Evolutionary conservation across 2,329 filamentous ascomycete genomes (phyloP).

Genomic region (Stagonosporopsis tanaceti): DNA sequence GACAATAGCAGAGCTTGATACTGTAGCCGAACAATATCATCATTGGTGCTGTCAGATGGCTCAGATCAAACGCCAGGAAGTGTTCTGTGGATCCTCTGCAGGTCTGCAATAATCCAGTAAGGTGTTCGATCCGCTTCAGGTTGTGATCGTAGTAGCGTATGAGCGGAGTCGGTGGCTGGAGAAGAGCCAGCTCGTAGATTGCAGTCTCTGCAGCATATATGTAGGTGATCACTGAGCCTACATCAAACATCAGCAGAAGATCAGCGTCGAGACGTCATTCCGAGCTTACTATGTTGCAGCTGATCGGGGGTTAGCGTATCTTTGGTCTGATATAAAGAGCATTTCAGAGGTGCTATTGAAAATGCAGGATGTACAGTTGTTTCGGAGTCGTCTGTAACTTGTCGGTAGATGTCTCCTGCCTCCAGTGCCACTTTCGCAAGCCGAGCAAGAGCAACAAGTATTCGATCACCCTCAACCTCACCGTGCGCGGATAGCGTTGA

Average conservation of each 20-base stretch:
- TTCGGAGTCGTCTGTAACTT: slow-evolving; percentile 27
- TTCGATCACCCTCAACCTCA: slow-evolving; percentile 59
- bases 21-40: slow-evolving; percentile 27
- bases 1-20: slow-evolving; percentile 22
- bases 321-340: slow-evolving; percentile 21
- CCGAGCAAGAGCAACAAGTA: slow-evolving; percentile 56
- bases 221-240: slow-evolving; percentile 24
- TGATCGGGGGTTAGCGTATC: slow-evolving; percentile 14
- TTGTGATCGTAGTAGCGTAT: slow-evolving; percentile 18
- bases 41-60: slow-evolving; percentile 13
- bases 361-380: slow-evolving; percentile 18
- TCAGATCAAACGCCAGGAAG: slow-evolving; percentile 18
- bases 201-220: slow-evolving; percentile 21
- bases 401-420: slow-evolving; percentile 30
- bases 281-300: slow-evolving; percentile 24
- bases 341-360: slow-evolving; percentile 24
- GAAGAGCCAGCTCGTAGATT: slow-evolving; percentile 29
- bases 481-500: slow-evolving; percentile 30
- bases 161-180: slow-evolving; percentile 3
- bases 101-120: slow-evolving; percentile 20
- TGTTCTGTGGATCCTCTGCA: slow-evolving; percentile 25
- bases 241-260: neutral
- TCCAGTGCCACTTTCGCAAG: slow-evolving; percentile 37
- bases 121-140: slow-evolving; percentile 23
- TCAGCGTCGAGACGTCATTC: neutral